phyloP scores from a whole-genome alignment of 345 rosid genomes.

The Hibiscus syriacus region DNA sequence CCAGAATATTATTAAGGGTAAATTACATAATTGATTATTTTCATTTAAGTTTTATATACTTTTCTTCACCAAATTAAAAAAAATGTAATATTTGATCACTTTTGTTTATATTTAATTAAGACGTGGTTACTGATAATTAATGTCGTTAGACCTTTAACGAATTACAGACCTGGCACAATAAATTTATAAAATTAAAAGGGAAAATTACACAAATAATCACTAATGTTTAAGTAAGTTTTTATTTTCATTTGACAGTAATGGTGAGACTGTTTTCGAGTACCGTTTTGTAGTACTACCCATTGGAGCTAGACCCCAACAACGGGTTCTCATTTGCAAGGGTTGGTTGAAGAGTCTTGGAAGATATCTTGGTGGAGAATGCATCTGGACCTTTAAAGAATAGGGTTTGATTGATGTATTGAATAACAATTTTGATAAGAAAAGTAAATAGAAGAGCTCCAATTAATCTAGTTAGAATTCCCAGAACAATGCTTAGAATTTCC shows the following conservation, averaged over 20 bases:
- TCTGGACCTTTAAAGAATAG: constrained; percentile 94
- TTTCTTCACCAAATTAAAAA: too few relatives aligned
- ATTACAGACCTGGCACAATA: too few relatives aligned
- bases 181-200: too few relatives aligned
- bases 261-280: constrained; percentile 70
- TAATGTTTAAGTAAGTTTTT: too few relatives aligned
- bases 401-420: constrained; percentile 58
- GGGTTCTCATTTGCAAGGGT: constrained; percentile 63
- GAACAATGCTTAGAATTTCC: neutral
- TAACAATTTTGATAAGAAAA: constrained; percentile 39
- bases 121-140: too few relatives aligned
- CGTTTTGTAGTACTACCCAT: constrained; percentile 63
- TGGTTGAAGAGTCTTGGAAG: constrained; percentile 58
- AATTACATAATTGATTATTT: too few relatives aligned
- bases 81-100: too few relatives aligned
- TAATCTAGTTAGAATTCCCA: constrained; percentile 8
- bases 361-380: constrained; percentile 66
- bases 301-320: constrained; percentile 67
- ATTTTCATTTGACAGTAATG: constrained; percentile 67
- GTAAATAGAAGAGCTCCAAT: constrained; percentile 48
- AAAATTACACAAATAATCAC: too few relatives aligned
- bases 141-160: too few relatives aligned
- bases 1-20: too few relatives aligned
- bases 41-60: too few relatives aligned
- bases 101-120: too few relatives aligned